Percentiles rank a stretch among this genome's conserved stretches.
phyloP scores from a whole-genome alignment of 2,329 filamentous ascomycete genomes.

The Beauveria sp. region DNA sequence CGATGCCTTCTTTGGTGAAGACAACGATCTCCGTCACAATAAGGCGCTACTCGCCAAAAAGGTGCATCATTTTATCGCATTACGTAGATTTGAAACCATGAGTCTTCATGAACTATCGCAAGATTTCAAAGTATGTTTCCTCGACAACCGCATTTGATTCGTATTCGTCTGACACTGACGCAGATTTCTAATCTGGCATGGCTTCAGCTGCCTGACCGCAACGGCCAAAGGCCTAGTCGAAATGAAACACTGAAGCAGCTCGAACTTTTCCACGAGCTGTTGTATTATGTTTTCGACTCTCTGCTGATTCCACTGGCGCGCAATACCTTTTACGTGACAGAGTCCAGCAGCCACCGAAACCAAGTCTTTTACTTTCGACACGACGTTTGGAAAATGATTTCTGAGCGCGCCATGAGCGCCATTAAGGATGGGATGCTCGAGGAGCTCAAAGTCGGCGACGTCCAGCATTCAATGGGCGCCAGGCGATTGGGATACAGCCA shows the following conservation, averaged over 20 bases:
- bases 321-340: slow-evolving; percentile 89
- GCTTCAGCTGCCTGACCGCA: slow-evolving; percentile 52
- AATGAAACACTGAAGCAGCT: slow-evolving; percentile 68
- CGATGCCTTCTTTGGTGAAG: slow-evolving; percentile 62
- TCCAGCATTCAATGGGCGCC: slow-evolving; percentile 49
- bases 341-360: slow-evolving; percentile 73
- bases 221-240: slow-evolving; percentile 51
- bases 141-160: slow-evolving; percentile 3
- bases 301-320: slow-evolving; percentile 80
- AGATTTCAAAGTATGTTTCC: slow-evolving; percentile 56
- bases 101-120: slow-evolving; percentile 73
- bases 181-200: slow-evolving; percentile 64
- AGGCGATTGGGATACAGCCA: slow-evolving; percentile 68
- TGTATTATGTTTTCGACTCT: slow-evolving; percentile 93
- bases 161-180: not conserved
- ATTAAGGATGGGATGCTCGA: slow-evolving; percentile 73
- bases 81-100: slow-evolving; percentile 75
- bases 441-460: slow-evolving; percentile 55
- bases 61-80: slow-evolving; percentile 68
- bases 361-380: slow-evolving; percentile 90
- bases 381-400: slow-evolving; percentile 76
- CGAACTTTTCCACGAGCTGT: slow-evolving; percentile 74
- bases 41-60: slow-evolving; percentile 52
- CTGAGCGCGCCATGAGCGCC: slow-evolving; percentile 60
- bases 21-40: slow-evolving; percentile 50